phyloP scores from a whole-genome alignment of 2,329 filamentous ascomycete species.

The Trichoderma sp. region DNA sequence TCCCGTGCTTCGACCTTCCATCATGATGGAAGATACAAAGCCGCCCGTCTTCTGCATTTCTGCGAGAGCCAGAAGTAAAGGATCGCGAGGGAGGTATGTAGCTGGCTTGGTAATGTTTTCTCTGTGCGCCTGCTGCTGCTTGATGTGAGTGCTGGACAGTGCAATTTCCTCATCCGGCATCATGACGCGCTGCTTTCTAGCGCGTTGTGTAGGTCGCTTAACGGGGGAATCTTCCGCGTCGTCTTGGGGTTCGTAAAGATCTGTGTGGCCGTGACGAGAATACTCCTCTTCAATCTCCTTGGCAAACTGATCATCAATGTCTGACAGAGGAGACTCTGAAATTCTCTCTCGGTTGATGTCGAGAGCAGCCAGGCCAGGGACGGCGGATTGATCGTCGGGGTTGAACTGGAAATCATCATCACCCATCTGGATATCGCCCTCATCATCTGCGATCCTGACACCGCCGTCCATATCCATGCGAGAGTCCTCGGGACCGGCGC shows the following conservation, averaged over 20 bases:
- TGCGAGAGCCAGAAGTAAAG: slow-evolving; percentile 81
- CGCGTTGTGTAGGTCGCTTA: slow-evolving; percentile 70
- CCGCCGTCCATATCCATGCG: slow-evolving; percentile 57
- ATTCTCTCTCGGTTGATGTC: slow-evolving; percentile 60
- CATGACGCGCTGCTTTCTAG: slow-evolving; percentile 76
- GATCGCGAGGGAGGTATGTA: slow-evolving; percentile 83
- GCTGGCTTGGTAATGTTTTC: slow-evolving; percentile 82
- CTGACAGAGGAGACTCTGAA: slow-evolving; percentile 69
- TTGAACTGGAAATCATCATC: slow-evolving; percentile 66
- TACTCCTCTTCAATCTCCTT: slow-evolving; percentile 62
- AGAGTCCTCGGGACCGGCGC: slow-evolving; percentile 56
- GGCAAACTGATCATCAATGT: slow-evolving; percentile 65
- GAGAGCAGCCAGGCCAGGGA: slow-evolving; percentile 50
- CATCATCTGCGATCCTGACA: slow-evolving; percentile 63
- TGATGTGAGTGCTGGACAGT: slow-evolving; percentile 75
- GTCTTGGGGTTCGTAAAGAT: slow-evolving; percentile 63
- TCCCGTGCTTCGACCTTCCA: slow-evolving; percentile 71
- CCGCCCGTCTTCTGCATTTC: slow-evolving; percentile 89
- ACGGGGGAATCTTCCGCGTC: slow-evolving; percentile 60
- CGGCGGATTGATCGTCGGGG: slow-evolving; percentile 59
- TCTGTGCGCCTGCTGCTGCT: slow-evolving; percentile 81
- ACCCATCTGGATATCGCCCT: slow-evolving; percentile 64
- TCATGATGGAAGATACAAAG: slow-evolving; percentile 85
- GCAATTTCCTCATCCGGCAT: slow-evolving; percentile 80
- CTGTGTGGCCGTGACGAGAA: slow-evolving; percentile 53